Conservation (phyloP, 495 filamentous ascomycete genomes). For the Penicillium fimorum region DNA sequence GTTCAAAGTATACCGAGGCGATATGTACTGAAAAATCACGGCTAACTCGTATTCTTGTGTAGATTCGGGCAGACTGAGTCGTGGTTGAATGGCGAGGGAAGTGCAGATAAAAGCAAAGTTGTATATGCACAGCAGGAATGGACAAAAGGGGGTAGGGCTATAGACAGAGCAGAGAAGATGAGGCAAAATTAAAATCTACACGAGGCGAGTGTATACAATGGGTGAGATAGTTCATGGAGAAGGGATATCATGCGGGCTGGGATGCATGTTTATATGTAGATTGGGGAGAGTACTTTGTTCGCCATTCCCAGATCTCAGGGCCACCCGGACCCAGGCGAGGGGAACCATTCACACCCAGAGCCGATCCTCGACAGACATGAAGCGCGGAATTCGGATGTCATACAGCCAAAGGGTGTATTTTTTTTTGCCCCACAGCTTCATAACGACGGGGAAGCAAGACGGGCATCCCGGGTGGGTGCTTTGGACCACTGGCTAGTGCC, state of each 20-base stretch:
- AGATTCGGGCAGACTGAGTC: constrained; percentile 12
- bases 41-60: neutral
- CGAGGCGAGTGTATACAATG: constrained; percentile 24
- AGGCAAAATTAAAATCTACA: constrained; percentile 23
- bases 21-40: constrained; percentile 21
- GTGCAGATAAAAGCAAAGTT: constrained; percentile 18
- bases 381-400: constrained; percentile 36
- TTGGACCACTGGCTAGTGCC: constrained; percentile 10
- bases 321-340: constrained; percentile 22
- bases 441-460: constrained; percentile 27
- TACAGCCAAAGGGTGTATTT: constrained; percentile 29
- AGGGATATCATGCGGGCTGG: constrained; percentile 21
- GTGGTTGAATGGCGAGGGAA: neutral
- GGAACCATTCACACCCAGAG: constrained; percentile 22
- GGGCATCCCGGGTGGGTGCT: constrained; percentile 20
- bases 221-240: constrained; percentile 20
- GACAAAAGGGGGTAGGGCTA: constrained; percentile 18
- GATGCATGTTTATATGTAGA: constrained; percentile 33
- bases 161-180: constrained; percentile 28
- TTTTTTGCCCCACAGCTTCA: constrained; percentile 20
- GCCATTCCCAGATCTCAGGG: neutral
- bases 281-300: constrained; percentile 16
- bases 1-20: constrained; percentile 1
- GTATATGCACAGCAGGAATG: constrained; percentile 21
- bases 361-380: constrained; percentile 26